Base-by-base conservation (phyloP, 306 rosid genomes). In the Trifolium pratense region DNA sequence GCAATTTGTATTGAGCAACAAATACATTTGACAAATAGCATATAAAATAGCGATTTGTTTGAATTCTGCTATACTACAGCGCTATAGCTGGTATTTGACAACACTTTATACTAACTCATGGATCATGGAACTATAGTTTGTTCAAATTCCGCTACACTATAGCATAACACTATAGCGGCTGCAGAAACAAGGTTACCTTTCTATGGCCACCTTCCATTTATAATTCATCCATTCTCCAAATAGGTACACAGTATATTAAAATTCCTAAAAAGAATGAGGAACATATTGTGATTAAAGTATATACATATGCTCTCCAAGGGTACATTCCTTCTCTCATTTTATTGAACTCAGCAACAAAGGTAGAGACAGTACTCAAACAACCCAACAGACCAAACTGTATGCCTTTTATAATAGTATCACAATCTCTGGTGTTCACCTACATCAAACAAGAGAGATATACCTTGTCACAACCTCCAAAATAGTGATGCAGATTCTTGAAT, bases 321-420 rank as follows among this genome's bases (percentile, higher is more conserved):
- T 79, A 74, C 20, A 13, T 67, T 43, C 96, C 82, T 67, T 81
- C 92, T 79, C 96, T 82, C 91, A 86, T 86, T 29, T 87, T 91
- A 37, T 89, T 82, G 64, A 89, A 92, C 87, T 89, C 93, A 0
- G 92, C 90, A 32, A 80, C 69, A 79, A 92, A 89, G 9, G 97
- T 84, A 13, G 89, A 90, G 25, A 88, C 89, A 2, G 91, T 88
- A 75, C 97, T 88, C 80, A 89, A 70, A 82, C 93, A 86, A 6
- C 93, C 92, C 75, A 88, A 25, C 25, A 89, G 62, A 52, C 96
- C 94, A 31, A 92, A 70, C 21, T 92, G 90, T 48, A 87, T 57
- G 58, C 94, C 89, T 10, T 80, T 18, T 26, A 71, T 72, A 6
- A 88, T 65, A 0, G 79, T 89, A 26, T 88, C 87, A 59, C 87